Conservation (phyloP, 2,329 filamentous ascomycete genomes). For the Ceratocystis destructans region DNA sequence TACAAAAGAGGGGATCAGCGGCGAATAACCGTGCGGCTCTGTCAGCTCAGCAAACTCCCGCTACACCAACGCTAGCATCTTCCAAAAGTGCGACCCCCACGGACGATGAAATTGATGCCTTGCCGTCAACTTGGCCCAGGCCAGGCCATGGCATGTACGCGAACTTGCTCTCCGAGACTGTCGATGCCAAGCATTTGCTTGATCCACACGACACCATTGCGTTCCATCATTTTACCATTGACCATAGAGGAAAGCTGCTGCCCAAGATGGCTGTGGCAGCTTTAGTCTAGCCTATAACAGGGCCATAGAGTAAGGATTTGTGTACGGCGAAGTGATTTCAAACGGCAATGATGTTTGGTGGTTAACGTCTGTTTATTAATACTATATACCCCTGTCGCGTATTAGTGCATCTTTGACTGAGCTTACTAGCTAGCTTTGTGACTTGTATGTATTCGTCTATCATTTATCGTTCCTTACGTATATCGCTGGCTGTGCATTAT, state of each 20-base stretch:
- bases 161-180: conserved; percentile 27
- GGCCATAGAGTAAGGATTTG: not conserved
- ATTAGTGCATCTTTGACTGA: too few relatives aligned
- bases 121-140: conserved; percentile 31
- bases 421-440: not conserved
- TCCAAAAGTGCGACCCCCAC: conserved; percentile 18
- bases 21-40: conserved; percentile 4
- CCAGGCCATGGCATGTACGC: conserved; percentile 31
- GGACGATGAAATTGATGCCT: conserved; percentile 24
- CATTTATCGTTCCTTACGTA: not conserved
- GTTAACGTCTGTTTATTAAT: not conserved
- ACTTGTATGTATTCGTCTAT: too few relatives aligned
- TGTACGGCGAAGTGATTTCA: not conserved
- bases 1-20: not conserved
- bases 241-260: conserved; percentile 20
- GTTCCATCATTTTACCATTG: conserved; percentile 33
- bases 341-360: not conserved
- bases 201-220: conserved; percentile 32
- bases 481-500: not conserved
- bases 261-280: conserved; percentile 19
- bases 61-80: conserved; percentile 11
- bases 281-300: conserved; percentile 10
- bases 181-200: conserved; percentile 28
- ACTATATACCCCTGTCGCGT: not conserved
- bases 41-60: not conserved